Evolutionary conservation across 2,329 filamentous ascomycete species (phyloP).

Genomic region (Xylariaceae sp.): DNA sequence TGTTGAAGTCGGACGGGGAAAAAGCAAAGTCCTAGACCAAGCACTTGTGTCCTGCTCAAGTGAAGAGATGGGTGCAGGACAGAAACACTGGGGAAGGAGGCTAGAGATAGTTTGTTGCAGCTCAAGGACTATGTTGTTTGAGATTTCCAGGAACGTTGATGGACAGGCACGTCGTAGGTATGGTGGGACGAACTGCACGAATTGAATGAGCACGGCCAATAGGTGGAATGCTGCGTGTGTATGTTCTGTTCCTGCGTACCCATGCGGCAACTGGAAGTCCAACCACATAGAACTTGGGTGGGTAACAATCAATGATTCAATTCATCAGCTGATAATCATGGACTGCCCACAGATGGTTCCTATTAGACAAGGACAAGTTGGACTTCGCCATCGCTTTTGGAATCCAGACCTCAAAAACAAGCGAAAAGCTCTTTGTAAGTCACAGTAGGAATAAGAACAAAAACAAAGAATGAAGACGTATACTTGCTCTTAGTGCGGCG

Average conservation of each 20-base stretch:
- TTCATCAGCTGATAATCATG: too few species aligned
- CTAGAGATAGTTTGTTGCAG: too few species aligned
- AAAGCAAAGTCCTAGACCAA: conserved; percentile 9
- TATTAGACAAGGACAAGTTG: not conserved
- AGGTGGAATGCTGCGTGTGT: not conserved
- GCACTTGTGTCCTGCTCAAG: too few species aligned
- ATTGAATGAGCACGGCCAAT: not conserved
- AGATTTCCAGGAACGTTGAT: too few species aligned
- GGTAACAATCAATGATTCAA: not conserved
- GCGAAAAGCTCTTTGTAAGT: not conserved
- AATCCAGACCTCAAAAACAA: not conserved
- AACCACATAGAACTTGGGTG: too few species aligned
- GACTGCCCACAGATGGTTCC: not conserved
- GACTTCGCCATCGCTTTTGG: not conserved
- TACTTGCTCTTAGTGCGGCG: too few species aligned
- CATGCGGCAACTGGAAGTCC: not conserved
- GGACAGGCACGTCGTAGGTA: too few species aligned
- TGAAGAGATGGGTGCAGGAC: too few species aligned
- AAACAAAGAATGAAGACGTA: not conserved
- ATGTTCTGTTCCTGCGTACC: conserved; percentile 6
- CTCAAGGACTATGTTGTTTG: too few species aligned
- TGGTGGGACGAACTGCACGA: too few species aligned
- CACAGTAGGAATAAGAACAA: not conserved
- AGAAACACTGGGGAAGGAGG: too few species aligned
- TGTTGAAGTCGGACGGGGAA: too few species aligned